Evolutionary conservation across 768 basidiomycete species (phyloP).

Genomic region (Leccinum ochraceum): DNA sequence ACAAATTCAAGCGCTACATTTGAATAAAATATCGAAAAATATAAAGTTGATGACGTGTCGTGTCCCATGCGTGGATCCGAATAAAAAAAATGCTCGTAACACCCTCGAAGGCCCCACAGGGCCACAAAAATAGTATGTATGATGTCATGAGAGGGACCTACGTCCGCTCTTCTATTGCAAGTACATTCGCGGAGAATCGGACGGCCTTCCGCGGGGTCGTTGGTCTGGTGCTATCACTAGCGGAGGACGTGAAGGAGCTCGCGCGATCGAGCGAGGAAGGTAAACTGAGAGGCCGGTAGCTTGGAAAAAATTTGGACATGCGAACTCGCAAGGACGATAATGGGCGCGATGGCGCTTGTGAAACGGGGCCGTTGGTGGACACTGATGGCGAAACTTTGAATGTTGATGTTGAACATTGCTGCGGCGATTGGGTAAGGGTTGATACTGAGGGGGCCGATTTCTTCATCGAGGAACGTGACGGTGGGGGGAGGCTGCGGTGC

Average conservation of each 20-base stretch:
- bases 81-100: constrained; percentile 24
- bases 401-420: constrained; percentile 10
- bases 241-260: constrained; percentile 34
- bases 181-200: constrained; percentile 54
- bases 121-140: constrained; percentile 4
- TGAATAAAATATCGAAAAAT: constrained; percentile 31
- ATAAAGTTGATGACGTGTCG: constrained; percentile 18
- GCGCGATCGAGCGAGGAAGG: constrained; percentile 35
- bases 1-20: constrained; percentile 27
- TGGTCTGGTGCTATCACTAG: constrained; percentile 38
- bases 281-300: constrained; percentile 40
- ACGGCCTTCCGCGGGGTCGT: constrained; percentile 59
- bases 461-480: constrained; percentile 66
- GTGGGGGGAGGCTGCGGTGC: constrained; percentile 47
- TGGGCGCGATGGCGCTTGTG: constrained; percentile 30
- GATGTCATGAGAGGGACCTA: constrained; percentile 11
- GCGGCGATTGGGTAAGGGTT: constrained; percentile 24
- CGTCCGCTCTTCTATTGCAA: constrained; percentile 27
- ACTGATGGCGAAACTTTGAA: constrained; percentile 26
- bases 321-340: constrained; percentile 46
- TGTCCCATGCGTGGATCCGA: constrained; percentile 23
- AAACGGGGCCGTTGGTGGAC: constrained; percentile 34
- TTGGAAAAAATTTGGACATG: constrained; percentile 54
- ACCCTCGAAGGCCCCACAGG: not conserved
- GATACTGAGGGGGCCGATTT: constrained; percentile 39